Percentiles rank a stretch among this genome's conserved stretches.
Conservation (phyloP, 768 basidiomycete species). For the Boletus vinaceobasis region DNA sequence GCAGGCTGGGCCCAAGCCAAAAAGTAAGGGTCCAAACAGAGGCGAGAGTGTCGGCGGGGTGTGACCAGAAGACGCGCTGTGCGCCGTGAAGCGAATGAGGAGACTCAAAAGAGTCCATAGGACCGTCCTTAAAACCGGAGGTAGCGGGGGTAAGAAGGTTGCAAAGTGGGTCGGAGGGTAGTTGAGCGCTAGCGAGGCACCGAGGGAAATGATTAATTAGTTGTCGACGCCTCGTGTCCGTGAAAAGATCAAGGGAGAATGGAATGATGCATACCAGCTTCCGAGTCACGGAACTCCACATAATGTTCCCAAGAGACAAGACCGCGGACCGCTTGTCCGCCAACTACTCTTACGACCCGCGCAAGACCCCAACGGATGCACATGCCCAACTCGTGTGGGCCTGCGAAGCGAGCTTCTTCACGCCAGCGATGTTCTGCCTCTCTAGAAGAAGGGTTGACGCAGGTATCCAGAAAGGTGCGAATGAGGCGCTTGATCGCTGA, state of each 20-base stretch:
- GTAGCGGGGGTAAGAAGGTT: constrained; percentile 56
- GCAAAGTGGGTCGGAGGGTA: constrained; percentile 75
- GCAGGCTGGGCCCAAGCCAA: constrained; percentile 64
- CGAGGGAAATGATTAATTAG: constrained; percentile 21
- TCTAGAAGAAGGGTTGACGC: constrained; percentile 32
- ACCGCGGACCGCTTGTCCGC: constrained; percentile 74
- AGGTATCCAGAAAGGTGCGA: constrained; percentile 73
- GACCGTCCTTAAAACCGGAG: constrained; percentile 54
- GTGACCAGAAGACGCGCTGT: constrained; percentile 82
- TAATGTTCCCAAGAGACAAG: constrained; percentile 85
- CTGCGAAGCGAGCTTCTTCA: constrained; percentile 81
- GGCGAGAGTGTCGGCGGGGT: constrained; percentile 88
- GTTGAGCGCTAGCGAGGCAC: constrained; percentile 40
- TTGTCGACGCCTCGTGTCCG: constrained; percentile 18
- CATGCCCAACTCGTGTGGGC: constrained; percentile 87
- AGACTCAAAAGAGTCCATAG: constrained; percentile 75
- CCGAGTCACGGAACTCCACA: constrained; percentile 73
- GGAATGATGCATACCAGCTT: constrained; percentile 60
- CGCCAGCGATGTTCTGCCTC: constrained; percentile 59
- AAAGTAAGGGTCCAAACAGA: constrained; percentile 85
- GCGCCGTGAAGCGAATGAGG: constrained; percentile 75
- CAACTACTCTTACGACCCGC: constrained; percentile 66
- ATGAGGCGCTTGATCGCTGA: constrained; percentile 75
- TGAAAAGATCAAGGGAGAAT: constrained; percentile 20
- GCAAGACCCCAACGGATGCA: constrained; percentile 90